Evolutionary conservation across 1,284 basidiomycete species (phyloP), one percentile per base, ranked within the genome.

Genomic region (Trametes versicolor): DNA sequence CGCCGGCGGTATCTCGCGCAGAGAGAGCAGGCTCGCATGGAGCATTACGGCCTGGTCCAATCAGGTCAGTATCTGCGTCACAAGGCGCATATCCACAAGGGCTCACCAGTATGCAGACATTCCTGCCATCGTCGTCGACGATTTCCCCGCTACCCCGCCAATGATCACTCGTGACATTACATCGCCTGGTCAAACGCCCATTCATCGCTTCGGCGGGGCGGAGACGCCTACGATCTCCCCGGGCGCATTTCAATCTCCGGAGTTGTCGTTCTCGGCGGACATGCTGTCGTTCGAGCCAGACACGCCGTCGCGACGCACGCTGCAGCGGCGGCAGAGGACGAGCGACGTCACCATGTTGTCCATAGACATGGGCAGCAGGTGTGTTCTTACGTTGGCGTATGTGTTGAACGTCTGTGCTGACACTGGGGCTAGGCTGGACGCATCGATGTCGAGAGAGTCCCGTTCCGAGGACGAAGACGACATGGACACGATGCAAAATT

Each of bases 71-170:
- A 8, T 0, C 6, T 19, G 19, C 17, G 37, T n/a, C n/a, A n/a
- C n/a, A n/a, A n/a, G n/a, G n/a, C n/a, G n/a, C n/a, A n/a, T 17
- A 13, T 37, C 17, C 19, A n/a, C 19, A 4, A 17, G 41, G 2
- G 21, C 23, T 37, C 25, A 45, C 27, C 27, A 4, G 52, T 32
- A 27, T 45, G 2, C 67, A 87, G 88, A 86, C 58, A 87, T 91
- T 52, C 91, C 90, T 15, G 86, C 86, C 2, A 92, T 92, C 69
- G 77, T 91, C 45, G 89, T 92, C 15, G 85, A 90, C 39, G 76
- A 78, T 37, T 79, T 84, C 60, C 83, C 86, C 0, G 86, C 86
- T 0, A 78, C 78, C 0, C 86, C 87, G 0, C 81, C 84, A 0
- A 72, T 76, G 29, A 79, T 79, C 2, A 85, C 85, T 1, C 79